Percentiles rank a stretch among this genome's conserved stretches.
phyloP scores from a whole-genome alignment of 345 rosid species.

The Trapa bicornis region DNA sequence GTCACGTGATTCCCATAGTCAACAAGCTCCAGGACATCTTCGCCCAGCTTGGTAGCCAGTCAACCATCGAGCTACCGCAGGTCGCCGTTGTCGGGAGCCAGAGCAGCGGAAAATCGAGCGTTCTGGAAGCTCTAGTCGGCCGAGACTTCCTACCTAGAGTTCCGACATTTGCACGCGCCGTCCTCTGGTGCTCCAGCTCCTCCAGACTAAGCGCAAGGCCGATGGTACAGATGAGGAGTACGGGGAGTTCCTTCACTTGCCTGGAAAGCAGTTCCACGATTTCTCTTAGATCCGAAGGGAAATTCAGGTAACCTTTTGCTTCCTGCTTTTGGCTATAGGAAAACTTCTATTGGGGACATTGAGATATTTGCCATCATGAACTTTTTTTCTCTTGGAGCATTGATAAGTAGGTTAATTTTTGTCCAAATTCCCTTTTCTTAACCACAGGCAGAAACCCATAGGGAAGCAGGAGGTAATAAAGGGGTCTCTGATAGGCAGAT shows the following conservation, averaged over 20 bases:
- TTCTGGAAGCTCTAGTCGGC: conserved; percentile 92
- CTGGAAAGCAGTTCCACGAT: conserved; percentile 63
- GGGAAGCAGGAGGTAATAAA: conserved; percentile 80
- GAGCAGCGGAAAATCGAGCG: conserved; percentile 98
- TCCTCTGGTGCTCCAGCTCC: conserved; percentile 87
- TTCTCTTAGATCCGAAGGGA: conserved; percentile 91
- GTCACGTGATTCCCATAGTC: conserved; percentile 81
- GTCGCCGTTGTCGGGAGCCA: conserved; percentile 99
- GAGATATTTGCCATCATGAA: too few relatives aligned
- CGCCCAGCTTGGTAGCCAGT: conserved; percentile 84
- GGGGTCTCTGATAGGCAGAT: conserved; percentile 89
- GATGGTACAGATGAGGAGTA: conserved; percentile 71
- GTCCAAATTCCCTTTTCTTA: conserved; percentile 1
- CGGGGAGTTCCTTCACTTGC: conserved; percentile 91
- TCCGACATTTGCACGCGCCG: conserved; percentile 90
- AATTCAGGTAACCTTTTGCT: conserved; percentile 44
- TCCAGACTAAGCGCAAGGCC: conserved; percentile 59
- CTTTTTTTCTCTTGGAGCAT: too few relatives aligned
- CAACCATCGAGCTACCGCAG: conserved; percentile 91
- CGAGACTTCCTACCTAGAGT: conserved; percentile 90
- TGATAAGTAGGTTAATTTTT: too few relatives aligned
- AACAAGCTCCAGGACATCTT: conserved; percentile 95
- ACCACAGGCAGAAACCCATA: conserved; percentile 69
- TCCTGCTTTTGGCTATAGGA: too few relatives aligned
- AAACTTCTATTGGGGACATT: too few relatives aligned